These are phyloP conservation scores for Globisporangium polare DNA, from an alignment of 352 stramenopile genomes.

Conservation along the genomic window DNA sequence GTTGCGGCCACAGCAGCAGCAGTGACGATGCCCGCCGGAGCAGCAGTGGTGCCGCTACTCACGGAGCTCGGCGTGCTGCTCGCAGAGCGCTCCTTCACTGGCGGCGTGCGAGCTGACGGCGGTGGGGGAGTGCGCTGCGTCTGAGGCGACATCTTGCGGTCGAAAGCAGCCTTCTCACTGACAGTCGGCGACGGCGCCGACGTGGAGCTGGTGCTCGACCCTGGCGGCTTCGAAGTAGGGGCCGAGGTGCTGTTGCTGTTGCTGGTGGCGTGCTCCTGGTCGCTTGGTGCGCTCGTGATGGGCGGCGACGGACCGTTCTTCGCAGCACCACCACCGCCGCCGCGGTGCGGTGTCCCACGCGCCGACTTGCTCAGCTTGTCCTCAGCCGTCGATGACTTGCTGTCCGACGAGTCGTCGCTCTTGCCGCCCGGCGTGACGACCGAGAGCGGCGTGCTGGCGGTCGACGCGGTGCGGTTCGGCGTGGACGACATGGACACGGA, in stretches of 20 bases:
- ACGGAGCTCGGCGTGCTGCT: constrained; percentile 16
- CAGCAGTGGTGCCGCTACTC: background rate
- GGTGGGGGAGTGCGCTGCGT: constrained; percentile 15
- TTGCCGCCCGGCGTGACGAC: constrained; percentile 39
- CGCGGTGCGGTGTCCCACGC: constrained; percentile 49
- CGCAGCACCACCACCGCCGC: constrained; percentile 11
- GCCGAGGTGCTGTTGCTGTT: constrained; percentile 1
- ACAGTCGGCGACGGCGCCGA: constrained; percentile 34
- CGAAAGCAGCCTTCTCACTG: constrained; percentile 16
- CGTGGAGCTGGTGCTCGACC: constrained; percentile 15
- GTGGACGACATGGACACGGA: constrained; percentile 42
- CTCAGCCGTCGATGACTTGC: constrained; percentile 17
- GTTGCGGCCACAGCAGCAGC: constrained; percentile 2
- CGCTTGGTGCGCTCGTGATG: constrained; percentile 20
- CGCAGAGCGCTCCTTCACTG: constrained; percentile 18
- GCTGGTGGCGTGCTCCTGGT: constrained; percentile 1
- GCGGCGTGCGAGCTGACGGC: constrained; percentile 10
- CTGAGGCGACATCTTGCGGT: constrained; percentile 16
- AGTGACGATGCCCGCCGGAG: constrained; percentile 11
- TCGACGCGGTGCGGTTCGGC: constrained; percentile 35
- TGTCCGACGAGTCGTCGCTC: constrained; percentile 41
- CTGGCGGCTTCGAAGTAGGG: constrained; percentile 6
- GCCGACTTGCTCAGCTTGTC: constrained; percentile 41
- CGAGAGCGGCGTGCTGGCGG: constrained; percentile 9
- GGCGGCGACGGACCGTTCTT: constrained; percentile 30